Percentiles rank a stretch among this genome's conserved stretches.
Evolutionary conservation across 371 early-diverging fungal genomes (phyloP).

Genomic region (Mortierella polycephala): DNA sequence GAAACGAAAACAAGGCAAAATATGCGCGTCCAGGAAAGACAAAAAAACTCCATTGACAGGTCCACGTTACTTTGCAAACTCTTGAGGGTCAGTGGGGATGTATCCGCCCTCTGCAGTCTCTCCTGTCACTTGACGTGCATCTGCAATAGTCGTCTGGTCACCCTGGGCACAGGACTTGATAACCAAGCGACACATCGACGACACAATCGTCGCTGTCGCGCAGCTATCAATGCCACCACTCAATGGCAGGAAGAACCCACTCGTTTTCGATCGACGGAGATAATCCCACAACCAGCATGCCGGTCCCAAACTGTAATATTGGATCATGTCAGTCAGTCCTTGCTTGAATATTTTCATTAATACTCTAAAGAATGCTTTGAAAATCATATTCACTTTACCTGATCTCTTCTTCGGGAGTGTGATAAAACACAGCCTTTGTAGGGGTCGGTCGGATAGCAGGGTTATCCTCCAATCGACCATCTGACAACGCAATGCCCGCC

Average conservation of each 20-base stretch:
- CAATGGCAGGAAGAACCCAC: conserved; percentile 95
- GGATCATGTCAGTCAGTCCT: background rate
- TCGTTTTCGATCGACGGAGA: conserved; percentile 86
- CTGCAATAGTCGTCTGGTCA: conserved; percentile 77
- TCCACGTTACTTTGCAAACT: conserved; percentile 74
- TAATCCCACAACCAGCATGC: conserved; percentile 99
- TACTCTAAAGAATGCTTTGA: too few species aligned
- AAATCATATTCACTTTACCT: conserved; percentile 53
- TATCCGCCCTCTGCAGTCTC: conserved; percentile 64
- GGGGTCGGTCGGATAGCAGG: conserved; percentile 29
- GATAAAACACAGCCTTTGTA: conserved; percentile 60
- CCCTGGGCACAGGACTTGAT: conserved; percentile 58
- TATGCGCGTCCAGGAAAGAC: background rate
- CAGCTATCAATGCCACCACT: conserved; percentile 98
- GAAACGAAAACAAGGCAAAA: background rate
- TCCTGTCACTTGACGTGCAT: conserved; percentile 78
- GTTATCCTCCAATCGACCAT: conserved; percentile 57
- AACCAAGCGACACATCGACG: conserved; percentile 95
- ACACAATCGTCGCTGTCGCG: conserved; percentile 91
- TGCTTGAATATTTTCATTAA: background rate
- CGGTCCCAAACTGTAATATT: conserved; percentile 78
- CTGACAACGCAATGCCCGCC: conserved; percentile 66
- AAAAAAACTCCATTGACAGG: background rate
- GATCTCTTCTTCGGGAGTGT: conserved; percentile 84
- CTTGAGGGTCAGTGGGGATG: conserved; percentile 81